Evolutionary conservation across 768 basidiomycete genomes (phyloP), one percentile per base, ranked within the genome.

Genomic region (Amanita rubescens): DNA sequence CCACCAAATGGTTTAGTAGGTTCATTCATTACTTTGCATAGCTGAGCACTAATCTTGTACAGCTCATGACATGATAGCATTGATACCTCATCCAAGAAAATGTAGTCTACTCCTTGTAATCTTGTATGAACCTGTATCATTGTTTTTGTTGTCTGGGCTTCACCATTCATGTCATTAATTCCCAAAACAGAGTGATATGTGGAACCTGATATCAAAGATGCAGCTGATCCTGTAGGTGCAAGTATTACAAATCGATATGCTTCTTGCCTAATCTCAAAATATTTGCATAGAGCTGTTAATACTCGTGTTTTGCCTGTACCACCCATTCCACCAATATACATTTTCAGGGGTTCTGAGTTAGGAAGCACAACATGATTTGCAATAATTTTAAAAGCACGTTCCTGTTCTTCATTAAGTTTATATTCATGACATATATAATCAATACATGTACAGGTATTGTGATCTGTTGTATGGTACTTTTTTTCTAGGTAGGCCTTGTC

Each of bases 221-320:
- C 65, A 10, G 65, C 60, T 11, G 60, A 53, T 2, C 65, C 65
- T 4, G 64, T 68, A 2, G 65, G 63, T 5, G 62, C 63, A 3
- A 65, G 5, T 3, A 62, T 34, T 1, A 61, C 5, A 38, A 65
- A 62, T 8, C 59, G 22, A 35, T 63, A 53, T 35, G 27, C 46
- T 20, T 35, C 34, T 8, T 17, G 27, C 15, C 27, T 17, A 2
- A 3, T 32, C 9, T 3, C n/a, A 55, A 70, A 71, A 22, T 62
- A 61, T 33, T 45, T 3, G 2, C 59, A 49, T 9, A 67, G 2
- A 17, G 68, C 62, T 46, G 64, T 56, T 2, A 72, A 58, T 0
- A 72, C 67, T 27, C 65, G 63, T 0, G 64, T 60, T 53, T 71
- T 72, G 0, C 69, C 67, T 11, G 68, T 69, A 0, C 69, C 70